Evolutionary conservation across 1,284 basidiomycete genomes (phyloP), one percentile per base, ranked within the genome.

Genomic region (Coniferiporia sulphurascens): DNA sequence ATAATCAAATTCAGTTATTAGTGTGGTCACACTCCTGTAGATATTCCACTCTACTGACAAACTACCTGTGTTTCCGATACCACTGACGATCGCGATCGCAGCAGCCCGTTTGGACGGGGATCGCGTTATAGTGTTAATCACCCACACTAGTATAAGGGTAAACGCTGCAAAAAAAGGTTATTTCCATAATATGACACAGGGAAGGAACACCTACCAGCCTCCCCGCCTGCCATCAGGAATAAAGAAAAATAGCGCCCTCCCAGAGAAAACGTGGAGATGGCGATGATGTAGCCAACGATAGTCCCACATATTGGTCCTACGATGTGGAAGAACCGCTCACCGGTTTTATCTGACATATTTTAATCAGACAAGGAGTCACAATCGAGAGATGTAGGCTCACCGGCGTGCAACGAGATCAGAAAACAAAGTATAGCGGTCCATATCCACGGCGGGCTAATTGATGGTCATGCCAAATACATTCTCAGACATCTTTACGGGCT

Each of bases 101-200:
- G 74, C 78, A 4, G 79, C 74, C 21, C 81, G 73, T 63, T 80
- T 83, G 65, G 83, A 81, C 27, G 86, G 86, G 35, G 85, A 86
- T 6, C 86, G 76, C 3, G 86, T 81, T 56, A 88, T 73, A 0
- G 79, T 74, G 62, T 84, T 85, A 0, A 83, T 78, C 4, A 84
- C 81, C 84, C 87, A 89, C 0, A 83, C 81, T 9, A 82, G 67
- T 0, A 78, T 82, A 64, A 87, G 74, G 1, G 84, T 78, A 66
- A 81, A 83, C 5, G 55, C 59, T 61, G 38, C 15, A 41, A 41
- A 15, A 12, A 41, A 8, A 8, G 15, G 15, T 12, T 3, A 8
- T 12, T 8, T 41, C 15, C 9, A 43, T 48, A 9, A 9, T 3
- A 17, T 21, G 17, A n/a, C 22, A 13, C 19, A 15, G 10, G 2